Conservation (phyloP, 148 eudicot species). For the Persicaria tinctoria region DNA sequence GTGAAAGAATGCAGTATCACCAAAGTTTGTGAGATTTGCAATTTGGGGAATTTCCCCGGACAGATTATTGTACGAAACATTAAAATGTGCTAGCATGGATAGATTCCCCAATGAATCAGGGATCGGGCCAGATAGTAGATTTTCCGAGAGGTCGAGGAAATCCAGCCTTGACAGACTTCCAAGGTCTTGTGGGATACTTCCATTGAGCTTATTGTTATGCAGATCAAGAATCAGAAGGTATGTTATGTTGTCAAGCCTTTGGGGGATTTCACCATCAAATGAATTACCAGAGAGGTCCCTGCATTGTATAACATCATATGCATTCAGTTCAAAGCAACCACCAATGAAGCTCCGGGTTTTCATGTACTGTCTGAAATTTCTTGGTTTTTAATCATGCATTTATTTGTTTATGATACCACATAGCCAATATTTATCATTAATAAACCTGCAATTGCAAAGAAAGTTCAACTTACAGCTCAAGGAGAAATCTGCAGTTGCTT, state of each 20-base stretch:
- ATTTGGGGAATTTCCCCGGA: conserved; percentile 63
- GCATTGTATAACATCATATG: conserved; percentile 26
- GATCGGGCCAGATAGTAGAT: conserved; percentile 64
- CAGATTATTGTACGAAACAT: conserved; percentile 67
- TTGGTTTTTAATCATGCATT: too few species aligned
- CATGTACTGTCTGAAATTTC: too few species aligned
- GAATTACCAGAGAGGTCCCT: conserved; percentile 88
- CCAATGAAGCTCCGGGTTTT: background rate
- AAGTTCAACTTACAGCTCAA: conserved; percentile 74
- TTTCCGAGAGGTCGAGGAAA: conserved; percentile 65
- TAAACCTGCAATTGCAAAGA: background rate
- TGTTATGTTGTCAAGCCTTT: conserved; percentile 64
- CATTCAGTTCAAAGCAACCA: conserved; percentile 3
- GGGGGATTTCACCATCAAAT: conserved; percentile 78
- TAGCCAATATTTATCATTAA: background rate
- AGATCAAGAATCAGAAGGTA: conserved; percentile 70
- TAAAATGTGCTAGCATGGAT: conserved; percentile 51
- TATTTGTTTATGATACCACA: background rate
- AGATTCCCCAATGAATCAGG: conserved; percentile 54
- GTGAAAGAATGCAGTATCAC: conserved; percentile 58
- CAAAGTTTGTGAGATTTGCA: conserved; percentile 48
- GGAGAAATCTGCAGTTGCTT: conserved; percentile 76
- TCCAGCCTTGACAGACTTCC: conserved; percentile 53
- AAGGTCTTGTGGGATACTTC: conserved; percentile 54
- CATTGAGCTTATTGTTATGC: conserved; percentile 57